A percentile compares a stretch with the other conserved stretches of the same genome.
phyloP scores from a whole-genome alignment of 2,329 filamentous ascomycete species.

The Proliferodiscus dingleyae region DNA sequence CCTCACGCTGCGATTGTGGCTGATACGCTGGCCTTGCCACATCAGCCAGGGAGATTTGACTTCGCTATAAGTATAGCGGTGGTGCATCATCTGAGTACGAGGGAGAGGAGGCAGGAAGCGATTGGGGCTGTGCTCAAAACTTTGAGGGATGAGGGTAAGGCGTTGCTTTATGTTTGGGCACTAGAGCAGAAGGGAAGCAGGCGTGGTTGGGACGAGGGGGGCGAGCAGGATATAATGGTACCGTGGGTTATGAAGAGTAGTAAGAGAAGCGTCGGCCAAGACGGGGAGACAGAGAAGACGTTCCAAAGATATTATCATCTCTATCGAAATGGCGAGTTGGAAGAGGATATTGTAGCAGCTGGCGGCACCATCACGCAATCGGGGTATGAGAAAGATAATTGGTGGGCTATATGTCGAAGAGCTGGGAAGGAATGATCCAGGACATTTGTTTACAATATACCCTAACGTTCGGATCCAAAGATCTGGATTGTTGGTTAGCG shows the following conservation, averaged over 20 bases:
- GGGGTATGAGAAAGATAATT: conserved; percentile 97
- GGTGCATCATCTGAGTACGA: conserved; percentile 85
- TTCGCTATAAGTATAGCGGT: conserved; percentile 95
- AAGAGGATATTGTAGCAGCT: conserved; percentile 68
- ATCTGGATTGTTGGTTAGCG: background rate
- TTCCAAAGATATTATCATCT: conserved; percentile 94
- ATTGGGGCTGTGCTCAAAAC: conserved; percentile 66
- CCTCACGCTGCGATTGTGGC: conserved; percentile 70
- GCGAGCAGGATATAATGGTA: conserved; percentile 87
- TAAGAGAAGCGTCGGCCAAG: conserved; percentile 32
- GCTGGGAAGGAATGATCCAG: background rate
- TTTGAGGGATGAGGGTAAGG: conserved; percentile 55
- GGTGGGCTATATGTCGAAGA: conserved; percentile 70
- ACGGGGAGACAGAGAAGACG: conserved; percentile 33
- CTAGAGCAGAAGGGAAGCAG: conserved; percentile 85
- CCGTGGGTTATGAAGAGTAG: conserved; percentile 71
- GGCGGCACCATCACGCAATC: conserved; percentile 72
- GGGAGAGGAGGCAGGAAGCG: conserved; percentile 65
- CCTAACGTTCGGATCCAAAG: background rate
- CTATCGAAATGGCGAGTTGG: conserved; percentile 80
- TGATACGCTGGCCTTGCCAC: conserved; percentile 79
- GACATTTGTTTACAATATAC: background rate
- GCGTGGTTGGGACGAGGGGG: conserved; percentile 79
- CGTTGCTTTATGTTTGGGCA: conserved; percentile 90
- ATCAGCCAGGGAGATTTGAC: conserved; percentile 63